Base-by-base conservation (phyloP, 1,284 basidiomycete genomes). In the Erythrobasidium hasegawianum region DNA sequence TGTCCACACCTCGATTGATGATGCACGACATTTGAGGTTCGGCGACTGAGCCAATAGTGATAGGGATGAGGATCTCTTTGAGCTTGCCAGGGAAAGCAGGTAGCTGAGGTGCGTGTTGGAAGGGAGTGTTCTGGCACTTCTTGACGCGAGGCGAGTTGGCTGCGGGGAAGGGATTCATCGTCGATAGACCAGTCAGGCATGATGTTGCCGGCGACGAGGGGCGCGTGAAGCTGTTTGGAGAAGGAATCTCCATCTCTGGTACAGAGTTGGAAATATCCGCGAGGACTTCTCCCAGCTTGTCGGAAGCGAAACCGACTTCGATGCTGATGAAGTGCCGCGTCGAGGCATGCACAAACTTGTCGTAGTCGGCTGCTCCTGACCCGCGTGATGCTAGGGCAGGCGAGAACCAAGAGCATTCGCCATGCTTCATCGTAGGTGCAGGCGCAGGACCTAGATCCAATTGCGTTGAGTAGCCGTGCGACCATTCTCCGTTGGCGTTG, bases 21-120 rank as follows among this genome's bases (percentile, higher is more conserved):
- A 73, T 52, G 61, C 72, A 71, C 4, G 66, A 64, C 52, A 73
- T 62, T 11, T 68, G 67, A 24, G 80, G 80, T 67, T 81, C 80
- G 13, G 77, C 75, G 29, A 81, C 80, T 7, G 76, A 77, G 1
- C 80, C 80, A 62, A 81, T 75, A 22, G 77, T 75, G 71, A 81
- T 72, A 0, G 79, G 78, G 38, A 80, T 69, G n/a, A 77, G 71
- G 8, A 80, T 71, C 22, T 77, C 76, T 39, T 77, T 72, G 20
- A 76, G 55, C 66, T 73, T 74, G 55, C 72, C 74, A 2, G 75
- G 75, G 71, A 76, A 75, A 33, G 69, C 41, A 39, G 69, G 69
- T 5, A 64, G 29, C 18, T 57, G 53, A 1, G 68, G n/a, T 1
- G 67, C 59, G 9, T 57, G 41, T 16, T 11, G 40, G 55, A 57